Conservation (phyloP, 2,329 filamentous ascomycete genomes). For the Trichoderma harzianum region DNA sequence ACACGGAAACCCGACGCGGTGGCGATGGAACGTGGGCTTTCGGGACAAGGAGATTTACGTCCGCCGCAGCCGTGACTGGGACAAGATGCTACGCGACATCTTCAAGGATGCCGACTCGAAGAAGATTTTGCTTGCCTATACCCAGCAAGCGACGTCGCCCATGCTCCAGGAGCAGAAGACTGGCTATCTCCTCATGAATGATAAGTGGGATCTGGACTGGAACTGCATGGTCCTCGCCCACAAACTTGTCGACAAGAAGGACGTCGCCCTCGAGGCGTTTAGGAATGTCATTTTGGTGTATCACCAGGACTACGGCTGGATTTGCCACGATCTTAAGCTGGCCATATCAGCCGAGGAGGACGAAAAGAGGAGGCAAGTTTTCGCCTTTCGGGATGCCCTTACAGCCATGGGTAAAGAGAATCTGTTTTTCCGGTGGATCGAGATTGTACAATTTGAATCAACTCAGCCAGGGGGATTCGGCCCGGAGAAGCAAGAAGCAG, state of each 20-base stretch:
- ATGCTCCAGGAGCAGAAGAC: conserved; percentile 72
- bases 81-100: conserved; percentile 54
- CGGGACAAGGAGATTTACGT: conserved; percentile 77
- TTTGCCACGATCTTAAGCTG: conserved; percentile 56
- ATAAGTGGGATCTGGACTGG: conserved; percentile 86
- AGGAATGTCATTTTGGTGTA: conserved; percentile 67
- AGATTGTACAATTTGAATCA: conserved; percentile 85
- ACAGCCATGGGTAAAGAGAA: conserved; percentile 77
- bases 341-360: conserved; percentile 54
- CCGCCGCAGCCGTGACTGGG: conserved; percentile 72
- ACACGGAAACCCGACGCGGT: conserved; percentile 61
- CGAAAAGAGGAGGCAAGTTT: conserved; percentile 67
- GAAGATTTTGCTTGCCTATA: conserved; percentile 57
- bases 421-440: conserved; percentile 88
- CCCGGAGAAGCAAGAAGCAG: conserved; percentile 65
- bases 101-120: conserved; percentile 49
- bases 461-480: conserved; percentile 76
- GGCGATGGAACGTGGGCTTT: conserved; percentile 75
- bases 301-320: conserved; percentile 66
- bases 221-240: conserved; percentile 73
- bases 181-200: conserved; percentile 81
- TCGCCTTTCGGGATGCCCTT: conserved; percentile 75
- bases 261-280: conserved; percentile 62
- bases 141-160: conserved; percentile 67
- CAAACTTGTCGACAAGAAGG: conserved; percentile 61